Evolutionary conservation across 108 stramenopile genomes (phyloP).

Genomic region (Mayamaea pseudoterrestris): DNA sequence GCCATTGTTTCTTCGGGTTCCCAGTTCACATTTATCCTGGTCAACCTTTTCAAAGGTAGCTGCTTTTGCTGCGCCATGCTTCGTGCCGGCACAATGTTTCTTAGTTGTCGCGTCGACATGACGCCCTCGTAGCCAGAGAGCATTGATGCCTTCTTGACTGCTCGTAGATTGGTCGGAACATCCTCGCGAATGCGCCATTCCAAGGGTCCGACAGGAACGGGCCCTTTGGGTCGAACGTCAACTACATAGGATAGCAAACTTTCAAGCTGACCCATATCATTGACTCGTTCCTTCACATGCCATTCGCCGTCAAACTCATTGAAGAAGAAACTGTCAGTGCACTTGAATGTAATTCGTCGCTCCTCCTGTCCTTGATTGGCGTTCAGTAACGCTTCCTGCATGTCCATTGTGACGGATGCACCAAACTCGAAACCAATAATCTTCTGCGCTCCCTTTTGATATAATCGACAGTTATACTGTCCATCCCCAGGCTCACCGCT

Average conservation of each 20-base stretch:
- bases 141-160: slow-evolving; percentile 76
- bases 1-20: slow-evolving; percentile 68
- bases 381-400: slow-evolving; percentile 48
- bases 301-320: slow-evolving; percentile 75
- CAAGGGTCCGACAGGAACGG: slow-evolving; percentile 86
- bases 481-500: slow-evolving; percentile 37
- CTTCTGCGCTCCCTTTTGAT: slow-evolving; percentile 86
- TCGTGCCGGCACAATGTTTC: neutral
- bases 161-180: slow-evolving; percentile 81
- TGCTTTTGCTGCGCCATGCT: neutral
- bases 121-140: slow-evolving; percentile 32
- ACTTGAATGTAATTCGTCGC: slow-evolving; percentile 56
- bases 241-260: slow-evolving; percentile 72
- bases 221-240: slow-evolving; percentile 79
- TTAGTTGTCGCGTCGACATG: slow-evolving; percentile 3
- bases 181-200: slow-evolving; percentile 94
- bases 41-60: neutral
- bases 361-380: slow-evolving; percentile 2
- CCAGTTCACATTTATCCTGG: slow-evolving; percentile 27
- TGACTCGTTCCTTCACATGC: slow-evolving; percentile 36
- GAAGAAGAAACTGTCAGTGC: slow-evolving; percentile 80
- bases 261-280: slow-evolving; percentile 14
- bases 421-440: slow-evolving; percentile 91
- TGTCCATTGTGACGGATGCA: slow-evolving; percentile 82
- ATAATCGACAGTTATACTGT: slow-evolving; percentile 42